A percentile compares a stretch with the other conserved stretches of the same genome.
These are phyloP conservation scores for Capsella rubella DNA, from an alignment of 441 rosid genomes.

Conservation along the genomic window DNA sequence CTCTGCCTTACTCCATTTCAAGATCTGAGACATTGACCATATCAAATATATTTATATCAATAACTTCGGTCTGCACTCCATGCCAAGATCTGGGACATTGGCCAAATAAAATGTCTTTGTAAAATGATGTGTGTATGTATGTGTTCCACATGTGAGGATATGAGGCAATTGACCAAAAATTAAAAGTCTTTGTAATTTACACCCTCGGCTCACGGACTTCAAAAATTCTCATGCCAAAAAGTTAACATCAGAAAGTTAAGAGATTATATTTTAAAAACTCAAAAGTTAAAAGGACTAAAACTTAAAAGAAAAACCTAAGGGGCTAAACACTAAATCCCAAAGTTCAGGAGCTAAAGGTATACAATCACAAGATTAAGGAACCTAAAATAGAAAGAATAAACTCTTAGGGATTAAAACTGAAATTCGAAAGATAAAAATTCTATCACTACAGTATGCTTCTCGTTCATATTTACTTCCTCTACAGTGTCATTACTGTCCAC, in stretches of 20 bases:
- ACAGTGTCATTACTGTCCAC: too few relatives aligned
- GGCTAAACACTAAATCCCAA: too few relatives aligned
- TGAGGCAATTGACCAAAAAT: not conserved
- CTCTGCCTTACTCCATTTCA: not conserved
- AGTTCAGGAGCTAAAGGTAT: too few relatives aligned
- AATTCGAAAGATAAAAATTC: not conserved
- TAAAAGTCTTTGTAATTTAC: not conserved
- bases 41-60: too few relatives aligned
- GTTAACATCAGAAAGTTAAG: constrained; percentile 8
- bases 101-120: not conserved
- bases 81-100: not conserved
- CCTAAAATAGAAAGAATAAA: not conserved
- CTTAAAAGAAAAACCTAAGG: too few relatives aligned
- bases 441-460: too few relatives aligned
- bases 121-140: not conserved
- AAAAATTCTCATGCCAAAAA: not conserved
- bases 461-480: too few relatives aligned
- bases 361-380: not conserved
- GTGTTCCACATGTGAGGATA: not conserved
- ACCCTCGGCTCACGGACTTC: not conserved
- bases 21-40: not conserved
- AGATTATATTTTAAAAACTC: not conserved
- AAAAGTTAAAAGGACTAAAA: not conserved
- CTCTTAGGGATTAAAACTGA: not conserved
- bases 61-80: not conserved